Percentiles rank a stretch among this genome's conserved stretches.
Evolutionary conservation across 352 stramenopile genomes (phyloP).

Genomic region (Phytopythium aichiense): DNA sequence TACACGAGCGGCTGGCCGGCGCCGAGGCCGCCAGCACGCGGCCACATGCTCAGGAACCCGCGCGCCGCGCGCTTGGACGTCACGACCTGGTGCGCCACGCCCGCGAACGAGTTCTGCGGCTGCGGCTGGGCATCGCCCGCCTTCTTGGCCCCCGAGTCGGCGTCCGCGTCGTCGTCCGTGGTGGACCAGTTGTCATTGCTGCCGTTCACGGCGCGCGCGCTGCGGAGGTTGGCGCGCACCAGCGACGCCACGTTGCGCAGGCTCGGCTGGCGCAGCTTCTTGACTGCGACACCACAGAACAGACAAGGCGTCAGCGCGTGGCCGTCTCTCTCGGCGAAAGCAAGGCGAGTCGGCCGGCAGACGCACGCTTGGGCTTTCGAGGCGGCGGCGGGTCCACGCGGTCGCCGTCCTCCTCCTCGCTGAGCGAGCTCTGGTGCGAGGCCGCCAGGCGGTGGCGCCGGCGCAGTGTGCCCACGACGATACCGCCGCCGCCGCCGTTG

Average conservation of each 20-base stretch:
- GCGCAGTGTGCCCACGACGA: slow-evolving; percentile 34
- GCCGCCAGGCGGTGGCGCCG: slow-evolving; percentile 25
- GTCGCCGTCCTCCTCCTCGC: slow-evolving; percentile 22
- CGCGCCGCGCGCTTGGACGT: slow-evolving; percentile 59
- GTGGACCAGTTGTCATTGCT: slow-evolving; percentile 6
- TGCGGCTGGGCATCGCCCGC: slow-evolving; percentile 9
- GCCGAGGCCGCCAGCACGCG: slow-evolving; percentile 21
- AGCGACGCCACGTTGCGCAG: slow-evolving; percentile 61
- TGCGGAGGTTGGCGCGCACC: slow-evolving; percentile 56
- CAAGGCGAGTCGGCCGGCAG: not conserved
- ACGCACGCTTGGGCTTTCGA: slow-evolving; percentile 7
- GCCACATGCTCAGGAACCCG: slow-evolving; percentile 79
- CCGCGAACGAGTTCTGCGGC: slow-evolving; percentile 48
- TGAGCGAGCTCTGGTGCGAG: slow-evolving; percentile 22
- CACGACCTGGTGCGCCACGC: slow-evolving; percentile 73
- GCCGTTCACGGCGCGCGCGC: slow-evolving; percentile 17
- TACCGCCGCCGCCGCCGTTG: slow-evolving; percentile 19
- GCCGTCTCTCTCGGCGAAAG: too few relatives aligned
- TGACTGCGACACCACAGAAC: slow-evolving; percentile 12
- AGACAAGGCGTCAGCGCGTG: not conserved
- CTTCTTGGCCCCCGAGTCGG: slow-evolving; percentile 6
- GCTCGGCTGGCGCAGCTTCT: slow-evolving; percentile 38
- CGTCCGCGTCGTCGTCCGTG: slow-evolving; percentile 1
- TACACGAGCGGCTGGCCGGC: slow-evolving; percentile 51
- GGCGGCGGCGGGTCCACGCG: slow-evolving; percentile 11